A percentile compares a stretch with the other conserved stretches of the same genome.
Conservation (phyloP, 75 land plant genomes). For the Sequoiadendron giganteum region DNA sequence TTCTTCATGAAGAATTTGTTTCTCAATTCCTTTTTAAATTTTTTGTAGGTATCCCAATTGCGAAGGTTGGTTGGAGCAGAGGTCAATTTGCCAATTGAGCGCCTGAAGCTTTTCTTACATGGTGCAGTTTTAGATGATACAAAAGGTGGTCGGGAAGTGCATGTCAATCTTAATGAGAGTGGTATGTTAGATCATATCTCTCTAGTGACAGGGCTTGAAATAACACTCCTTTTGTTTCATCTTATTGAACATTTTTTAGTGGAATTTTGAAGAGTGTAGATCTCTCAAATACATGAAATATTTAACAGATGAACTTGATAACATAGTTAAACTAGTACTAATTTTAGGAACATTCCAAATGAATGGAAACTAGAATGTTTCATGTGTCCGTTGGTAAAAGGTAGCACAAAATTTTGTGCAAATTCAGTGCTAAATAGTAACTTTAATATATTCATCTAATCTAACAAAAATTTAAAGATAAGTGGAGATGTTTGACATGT, state of each 20-base stretch:
- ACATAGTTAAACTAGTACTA: background rate
- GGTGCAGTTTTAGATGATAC: slow-evolving; percentile 22
- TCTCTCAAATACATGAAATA: background rate
- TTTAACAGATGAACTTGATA: background rate
- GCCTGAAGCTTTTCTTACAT: slow-evolving; percentile 25
- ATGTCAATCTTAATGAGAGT: slow-evolving; percentile 16
- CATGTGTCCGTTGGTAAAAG: background rate
- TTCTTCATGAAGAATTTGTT: background rate
- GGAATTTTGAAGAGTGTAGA: background rate
- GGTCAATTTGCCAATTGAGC: slow-evolving; percentile 26
- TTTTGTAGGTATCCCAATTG: slow-evolving; percentile 25
- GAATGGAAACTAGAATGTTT: background rate
- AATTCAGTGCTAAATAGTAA: background rate
- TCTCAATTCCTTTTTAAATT: background rate
- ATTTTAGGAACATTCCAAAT: background rate
- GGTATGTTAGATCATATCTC: slow-evolving; percentile 9
- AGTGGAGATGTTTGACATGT: too few species aligned
- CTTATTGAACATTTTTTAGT: background rate
- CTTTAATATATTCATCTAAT: background rate
- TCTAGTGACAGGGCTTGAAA: background rate
- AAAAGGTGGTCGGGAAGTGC: slow-evolving; percentile 11
- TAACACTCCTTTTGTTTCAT: background rate
- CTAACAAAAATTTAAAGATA: too few species aligned
- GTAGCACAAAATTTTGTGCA: background rate
- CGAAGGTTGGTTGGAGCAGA: slow-evolving; percentile 24